A percentile compares a stretch with the other conserved stretches of the same genome.
Evolutionary conservation across 257 asterid species (phyloP).

Genomic region (Cynanchum wilfordii): DNA sequence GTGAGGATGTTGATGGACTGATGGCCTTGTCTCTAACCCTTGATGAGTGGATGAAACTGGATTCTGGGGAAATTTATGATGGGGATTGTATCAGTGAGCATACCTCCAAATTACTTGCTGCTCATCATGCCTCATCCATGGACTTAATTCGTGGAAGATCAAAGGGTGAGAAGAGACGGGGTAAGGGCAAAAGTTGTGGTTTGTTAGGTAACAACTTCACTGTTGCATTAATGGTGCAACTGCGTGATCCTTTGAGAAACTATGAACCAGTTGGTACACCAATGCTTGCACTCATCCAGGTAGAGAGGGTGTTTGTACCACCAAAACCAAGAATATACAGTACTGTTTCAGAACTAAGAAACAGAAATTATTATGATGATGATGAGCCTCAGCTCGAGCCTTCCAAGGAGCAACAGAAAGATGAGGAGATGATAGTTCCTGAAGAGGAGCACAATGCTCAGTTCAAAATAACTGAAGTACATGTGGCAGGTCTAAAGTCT

Average conservation of each 20-base stretch:
- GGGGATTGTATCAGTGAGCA: slow-evolving; percentile 61
- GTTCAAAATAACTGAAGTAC: slow-evolving; percentile 75
- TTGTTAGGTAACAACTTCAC: slow-evolving; percentile 88
- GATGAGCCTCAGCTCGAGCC: slow-evolving; percentile 12
- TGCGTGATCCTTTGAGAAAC: slow-evolving; percentile 85
- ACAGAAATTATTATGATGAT: slow-evolving; percentile 36
- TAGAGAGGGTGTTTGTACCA: slow-evolving; percentile 83
- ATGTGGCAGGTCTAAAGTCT: slow-evolving; percentile 68
- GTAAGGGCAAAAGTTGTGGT: slow-evolving; percentile 65
- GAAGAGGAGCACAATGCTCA: slow-evolving; percentile 58
- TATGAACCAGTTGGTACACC: slow-evolving; percentile 93
- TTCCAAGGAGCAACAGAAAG: slow-evolving; percentile 36
- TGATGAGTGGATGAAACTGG: slow-evolving; percentile 95
- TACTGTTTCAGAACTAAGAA: slow-evolving; percentile 45
- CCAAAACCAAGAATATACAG: slow-evolving; percentile 75
- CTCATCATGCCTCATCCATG: slow-evolving; percentile 74
- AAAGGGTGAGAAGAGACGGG: slow-evolving; percentile 69
- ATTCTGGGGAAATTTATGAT: slow-evolving; percentile 81
- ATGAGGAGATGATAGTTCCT: slow-evolving; percentile 22
- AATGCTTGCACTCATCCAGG: slow-evolving; percentile 95
- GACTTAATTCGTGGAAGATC: slow-evolving; percentile 63
- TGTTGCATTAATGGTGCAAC: slow-evolving; percentile 91
- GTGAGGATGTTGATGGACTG: slow-evolving; percentile 72
- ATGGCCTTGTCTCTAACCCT: slow-evolving; percentile 88
- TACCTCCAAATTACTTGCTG: slow-evolving; percentile 77